These are phyloP conservation scores for Ensete ventricosum DNA, from an alignment of 176 grass and related monocot species.

Conservation along the genomic window DNA sequence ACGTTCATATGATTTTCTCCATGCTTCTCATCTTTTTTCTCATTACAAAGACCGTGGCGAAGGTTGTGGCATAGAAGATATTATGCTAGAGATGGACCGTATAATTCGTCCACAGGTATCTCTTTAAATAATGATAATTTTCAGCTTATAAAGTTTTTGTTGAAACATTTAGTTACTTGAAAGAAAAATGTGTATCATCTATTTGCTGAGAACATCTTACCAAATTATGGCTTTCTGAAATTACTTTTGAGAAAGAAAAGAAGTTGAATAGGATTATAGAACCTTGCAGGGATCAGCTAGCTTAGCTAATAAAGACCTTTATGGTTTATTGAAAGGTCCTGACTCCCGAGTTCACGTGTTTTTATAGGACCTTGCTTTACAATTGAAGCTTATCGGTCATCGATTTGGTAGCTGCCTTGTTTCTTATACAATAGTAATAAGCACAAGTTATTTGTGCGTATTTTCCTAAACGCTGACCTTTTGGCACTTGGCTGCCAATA, in stretches of 20 bases:
- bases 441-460: not conserved
- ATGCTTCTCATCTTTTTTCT: conserved; percentile 75
- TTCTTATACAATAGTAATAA: not conserved
- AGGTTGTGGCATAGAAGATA: conserved; percentile 74
- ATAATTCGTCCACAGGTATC: conserved; percentile 67
- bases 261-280: not conserved
- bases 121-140: not conserved
- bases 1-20: conserved; percentile 81
- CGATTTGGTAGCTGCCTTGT: not conserved
- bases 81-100: conserved; percentile 92
- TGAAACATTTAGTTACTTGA: not conserved
- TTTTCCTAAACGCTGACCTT: not conserved
- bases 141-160: not conserved
- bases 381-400: too few species aligned
- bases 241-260: not conserved
- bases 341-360: too few species aligned
- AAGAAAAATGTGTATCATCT: not conserved
- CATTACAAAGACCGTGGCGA: conserved; percentile 46
- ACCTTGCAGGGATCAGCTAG: too few species aligned
- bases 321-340: too few species aligned
- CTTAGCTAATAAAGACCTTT: too few species aligned
- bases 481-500: not conserved
- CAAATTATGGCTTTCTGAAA: not conserved
- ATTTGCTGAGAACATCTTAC: not conserved
- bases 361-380: too few species aligned